These are phyloP conservation scores for Boletus coccyginus DNA, from an alignment of 768 basidiomycete genomes.

Conservation along the genomic window DNA sequence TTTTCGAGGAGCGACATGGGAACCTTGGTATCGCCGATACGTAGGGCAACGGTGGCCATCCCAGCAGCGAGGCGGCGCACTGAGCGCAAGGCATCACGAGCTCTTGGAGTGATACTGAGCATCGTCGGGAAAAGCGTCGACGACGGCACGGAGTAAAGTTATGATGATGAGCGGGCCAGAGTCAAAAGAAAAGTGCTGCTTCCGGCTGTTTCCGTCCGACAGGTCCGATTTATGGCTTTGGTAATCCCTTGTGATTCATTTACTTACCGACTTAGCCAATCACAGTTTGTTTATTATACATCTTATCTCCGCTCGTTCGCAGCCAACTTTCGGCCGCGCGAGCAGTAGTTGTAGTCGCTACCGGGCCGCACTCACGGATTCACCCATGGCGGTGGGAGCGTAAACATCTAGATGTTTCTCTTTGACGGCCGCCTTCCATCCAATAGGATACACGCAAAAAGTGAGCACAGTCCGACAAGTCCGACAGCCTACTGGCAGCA, in stretches of 20 bases:
- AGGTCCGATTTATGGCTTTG: constrained; percentile 19
- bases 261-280: constrained; percentile 18
- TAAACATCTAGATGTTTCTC: too few species aligned
- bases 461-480: not conserved
- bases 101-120: constrained; percentile 56
- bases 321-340: constrained; percentile 4
- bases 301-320: constrained; percentile 9
- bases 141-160: constrained; percentile 12
- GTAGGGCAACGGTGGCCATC: constrained; percentile 77
- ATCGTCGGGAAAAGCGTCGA: constrained; percentile 46
- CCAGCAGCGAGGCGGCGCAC: constrained; percentile 56
- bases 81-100: constrained; percentile 51
- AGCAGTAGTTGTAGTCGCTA: too few species aligned
- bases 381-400: not conserved
- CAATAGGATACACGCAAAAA: not conserved
- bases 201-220: constrained; percentile 26
- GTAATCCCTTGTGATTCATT: constrained; percentile 11
- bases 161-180: constrained; percentile 16
- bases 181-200: constrained; percentile 13
- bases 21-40: constrained; percentile 89
- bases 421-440: not conserved
- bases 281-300: constrained; percentile 17
- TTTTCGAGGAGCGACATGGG: constrained; percentile 85
- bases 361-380: not conserved
- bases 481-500: too few species aligned